Percentiles rank a stretch among this genome's conserved stretches.
Evolutionary conservation across 495 filamentous ascomycete species (phyloP).

Genomic region (Astrothelium subdiscretum): DNA sequence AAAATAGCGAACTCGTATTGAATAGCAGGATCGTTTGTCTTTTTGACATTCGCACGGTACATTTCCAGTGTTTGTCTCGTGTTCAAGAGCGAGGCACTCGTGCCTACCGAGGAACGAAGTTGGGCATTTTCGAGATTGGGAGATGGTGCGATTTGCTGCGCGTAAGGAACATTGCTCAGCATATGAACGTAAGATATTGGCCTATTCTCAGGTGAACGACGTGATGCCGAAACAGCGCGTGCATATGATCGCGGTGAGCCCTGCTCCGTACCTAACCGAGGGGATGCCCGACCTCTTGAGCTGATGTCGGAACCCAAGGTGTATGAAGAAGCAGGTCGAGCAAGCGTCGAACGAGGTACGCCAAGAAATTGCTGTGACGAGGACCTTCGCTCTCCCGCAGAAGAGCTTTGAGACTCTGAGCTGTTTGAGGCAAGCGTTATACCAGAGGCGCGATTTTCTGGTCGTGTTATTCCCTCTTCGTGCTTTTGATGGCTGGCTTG

Average conservation of each 20-base stretch:
- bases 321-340: slow-evolving; percentile 56
- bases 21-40: slow-evolving; percentile 74
- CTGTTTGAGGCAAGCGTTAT: not conserved
- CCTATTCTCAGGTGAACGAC: slow-evolving; percentile 62
- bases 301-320: slow-evolving; percentile 55
- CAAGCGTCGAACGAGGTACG: not conserved
- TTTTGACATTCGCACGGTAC: slow-evolving; percentile 94
- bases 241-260: slow-evolving; percentile 22
- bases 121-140: slow-evolving; percentile 66
- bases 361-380: not conserved
- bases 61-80: slow-evolving; percentile 89
- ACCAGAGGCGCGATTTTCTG: not conserved
- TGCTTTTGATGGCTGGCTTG: not conserved
- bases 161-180: slow-evolving; percentile 70
- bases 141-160: slow-evolving; percentile 67
- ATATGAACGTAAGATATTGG: slow-evolving; percentile 77
- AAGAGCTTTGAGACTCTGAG: slow-evolving; percentile 6
- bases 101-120: slow-evolving; percentile 66
- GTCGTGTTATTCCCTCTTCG: not conserved
- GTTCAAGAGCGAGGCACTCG: slow-evolving; percentile 78
- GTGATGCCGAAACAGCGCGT: slow-evolving; percentile 19
- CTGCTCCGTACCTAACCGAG: slow-evolving; percentile 33
- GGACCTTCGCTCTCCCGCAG: not conserved
- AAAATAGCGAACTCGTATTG: slow-evolving; percentile 95
- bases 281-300: slow-evolving; percentile 45